These are phyloP conservation scores for Quercus bicolor DNA, from an alignment of 306 rosid species.

Conservation along the genomic window DNA sequence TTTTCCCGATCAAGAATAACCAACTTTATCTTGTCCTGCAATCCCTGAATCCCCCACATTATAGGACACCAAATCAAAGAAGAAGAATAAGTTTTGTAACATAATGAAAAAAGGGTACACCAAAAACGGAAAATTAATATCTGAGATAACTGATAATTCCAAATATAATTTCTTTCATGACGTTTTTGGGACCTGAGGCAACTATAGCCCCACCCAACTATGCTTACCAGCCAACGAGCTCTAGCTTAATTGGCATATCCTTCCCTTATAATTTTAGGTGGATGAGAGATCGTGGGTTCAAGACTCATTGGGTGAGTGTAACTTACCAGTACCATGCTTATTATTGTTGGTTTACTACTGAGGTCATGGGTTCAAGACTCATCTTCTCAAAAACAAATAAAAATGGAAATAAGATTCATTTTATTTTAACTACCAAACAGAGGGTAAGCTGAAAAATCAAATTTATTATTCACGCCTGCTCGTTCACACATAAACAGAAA, in stretches of 20 bases:
- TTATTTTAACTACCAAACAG: not conserved
- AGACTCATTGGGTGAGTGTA: too few relatives aligned
- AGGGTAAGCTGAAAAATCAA: too few relatives aligned
- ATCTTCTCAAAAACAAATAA: not conserved
- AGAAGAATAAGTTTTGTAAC: not conserved
- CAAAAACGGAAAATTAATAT: not conserved
- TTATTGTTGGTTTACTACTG: not conserved
- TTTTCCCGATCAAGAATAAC: slow-evolving; percentile 70
- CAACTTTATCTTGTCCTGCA: slow-evolving; percentile 62
- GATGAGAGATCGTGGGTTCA: too few relatives aligned
- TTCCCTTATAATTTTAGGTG: too few relatives aligned
- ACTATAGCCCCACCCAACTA: not conserved
- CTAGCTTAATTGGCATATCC: too few relatives aligned
- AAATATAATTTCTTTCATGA: not conserved
- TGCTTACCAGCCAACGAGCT: not conserved
- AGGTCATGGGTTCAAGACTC: not conserved
- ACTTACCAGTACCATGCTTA: not conserved
- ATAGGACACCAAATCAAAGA: not conserved
- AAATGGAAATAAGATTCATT: not conserved
- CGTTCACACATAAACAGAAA: not conserved
- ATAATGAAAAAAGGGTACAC: not conserved
- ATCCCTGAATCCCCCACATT: slow-evolving; percentile 47
- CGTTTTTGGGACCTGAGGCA: not conserved
- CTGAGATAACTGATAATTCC: too few relatives aligned
- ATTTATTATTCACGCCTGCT: not conserved